These are phyloP conservation scores for Teratosphaeria nubilosa DNA, from an alignment of 2,329 filamentous ascomycete species.

Conservation along the genomic window DNA sequence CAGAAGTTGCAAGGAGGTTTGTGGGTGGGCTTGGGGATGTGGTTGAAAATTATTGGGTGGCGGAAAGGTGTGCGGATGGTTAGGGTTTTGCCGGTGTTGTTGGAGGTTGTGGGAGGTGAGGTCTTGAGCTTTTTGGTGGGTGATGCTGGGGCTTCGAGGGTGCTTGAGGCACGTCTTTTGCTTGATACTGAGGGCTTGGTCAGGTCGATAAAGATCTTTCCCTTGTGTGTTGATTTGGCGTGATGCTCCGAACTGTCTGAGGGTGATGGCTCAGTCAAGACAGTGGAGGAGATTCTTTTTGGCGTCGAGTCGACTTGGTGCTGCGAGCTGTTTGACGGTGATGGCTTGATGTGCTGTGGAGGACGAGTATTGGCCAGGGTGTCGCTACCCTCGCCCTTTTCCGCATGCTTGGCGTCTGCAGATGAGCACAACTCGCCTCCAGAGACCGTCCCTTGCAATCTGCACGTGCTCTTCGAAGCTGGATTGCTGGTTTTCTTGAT, in stretches of 20 bases:
- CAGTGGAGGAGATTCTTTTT: not conserved
- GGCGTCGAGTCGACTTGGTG: not conserved
- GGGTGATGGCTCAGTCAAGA: not conserved
- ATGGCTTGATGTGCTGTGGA: not conserved
- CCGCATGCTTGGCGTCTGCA: not conserved
- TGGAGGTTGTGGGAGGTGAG: not conserved
- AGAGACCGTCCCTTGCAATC: not conserved
- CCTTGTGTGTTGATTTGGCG: not conserved
- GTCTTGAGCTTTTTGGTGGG: not conserved
- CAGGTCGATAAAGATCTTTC: not conserved
- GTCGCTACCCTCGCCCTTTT: not conserved
- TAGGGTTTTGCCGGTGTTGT: not conserved
- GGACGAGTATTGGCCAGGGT: not conserved
- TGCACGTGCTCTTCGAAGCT: not conserved
- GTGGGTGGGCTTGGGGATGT: slow-evolving; percentile 7
- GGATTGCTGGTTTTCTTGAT: not conserved
- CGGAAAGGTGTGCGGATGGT: slow-evolving; percentile 29
- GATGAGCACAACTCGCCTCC: not conserved
- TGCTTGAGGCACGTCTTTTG: not conserved
- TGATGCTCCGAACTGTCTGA: not conserved
- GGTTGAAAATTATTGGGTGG: slow-evolving; percentile 32
- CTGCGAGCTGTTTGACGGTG: not conserved
- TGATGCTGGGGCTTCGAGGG: not conserved
- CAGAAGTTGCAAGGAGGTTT: slow-evolving; percentile 33
- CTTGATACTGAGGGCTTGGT: not conserved